Evolutionary conservation across 169 alveolate genomes (phyloP), one percentile per base, ranked within the genome.

Genomic region (Blepharisma undulans): DNA sequence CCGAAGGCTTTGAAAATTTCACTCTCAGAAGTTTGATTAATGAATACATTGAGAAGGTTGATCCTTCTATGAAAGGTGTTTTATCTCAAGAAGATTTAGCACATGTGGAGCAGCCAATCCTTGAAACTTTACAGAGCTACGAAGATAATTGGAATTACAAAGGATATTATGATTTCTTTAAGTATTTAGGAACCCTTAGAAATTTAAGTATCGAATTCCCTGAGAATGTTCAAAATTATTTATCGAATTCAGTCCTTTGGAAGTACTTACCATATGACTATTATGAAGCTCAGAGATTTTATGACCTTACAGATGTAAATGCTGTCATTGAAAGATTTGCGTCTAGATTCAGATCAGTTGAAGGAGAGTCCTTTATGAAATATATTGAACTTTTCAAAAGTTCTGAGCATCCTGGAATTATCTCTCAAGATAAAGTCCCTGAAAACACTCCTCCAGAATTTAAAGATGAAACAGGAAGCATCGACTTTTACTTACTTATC

Each of bases 11-110:
- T 14, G 84, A 25, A 76, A 25, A 19, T 16, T 18, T 18, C n/a
- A 32, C 22, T 76, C n/a, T 76, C n/a, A 76, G 27, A 76, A 32
- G 22, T 25, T 14, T 76, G 18, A 76, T 76, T 27, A 25, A 76
- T 16, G 14, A 18, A 14, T 76, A 76, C 84, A 32, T 76, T 16
- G 33, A 76, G 18, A 76, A 76, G 14, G 84, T 32, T 32, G 84
- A 76, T 32, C 84, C 84, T 19, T 18, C 84, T 18, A 76, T 76
- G 84, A 18, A 76, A 76, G 84, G 84, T 18, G 84, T 21, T 18
- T 21, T 76, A 25, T 18, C 84, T 76, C 34, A 76, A 25, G 27
- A 25, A 25, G 21, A 76, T 14, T 18, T 76, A 19, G 21, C n/a
- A 19, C 18, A 76, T 14, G 16, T 76, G 22, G 84, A 25, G 19